phyloP scores from a whole-genome alignment of 148 eudicot species.

The Dianthus caryophyllus region DNA sequence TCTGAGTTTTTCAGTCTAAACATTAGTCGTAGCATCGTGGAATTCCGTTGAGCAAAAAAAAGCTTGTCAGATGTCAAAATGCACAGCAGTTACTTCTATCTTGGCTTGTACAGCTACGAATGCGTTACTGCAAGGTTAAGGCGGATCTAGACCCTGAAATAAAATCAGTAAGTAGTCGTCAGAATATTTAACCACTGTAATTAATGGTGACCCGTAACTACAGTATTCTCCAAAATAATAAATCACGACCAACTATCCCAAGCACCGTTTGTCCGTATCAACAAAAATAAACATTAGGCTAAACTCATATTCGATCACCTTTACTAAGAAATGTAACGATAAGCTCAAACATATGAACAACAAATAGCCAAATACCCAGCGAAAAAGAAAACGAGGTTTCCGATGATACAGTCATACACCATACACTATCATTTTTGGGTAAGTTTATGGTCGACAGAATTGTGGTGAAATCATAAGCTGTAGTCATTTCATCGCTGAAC shows the following conservation, averaged over 20 bases:
- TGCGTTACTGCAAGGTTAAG: conserved; percentile 19
- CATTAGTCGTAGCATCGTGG: conserved; percentile 1
- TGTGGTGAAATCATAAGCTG: not conserved
- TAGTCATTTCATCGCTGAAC: not conserved
- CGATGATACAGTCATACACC: not conserved
- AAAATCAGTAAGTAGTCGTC: not conserved
- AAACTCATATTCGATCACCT: too few relatives aligned
- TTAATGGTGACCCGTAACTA: not conserved
- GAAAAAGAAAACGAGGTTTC: not conserved
- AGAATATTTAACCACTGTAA: not conserved
- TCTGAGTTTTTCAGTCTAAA: conserved; percentile 2
- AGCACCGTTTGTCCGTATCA: too few relatives aligned
- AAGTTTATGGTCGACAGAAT: not conserved
- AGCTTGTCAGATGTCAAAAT: conserved; percentile 4
- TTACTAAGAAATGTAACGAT: not conserved
- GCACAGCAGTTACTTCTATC: not conserved
- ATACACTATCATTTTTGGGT: not conserved
- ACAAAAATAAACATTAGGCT: too few relatives aligned
- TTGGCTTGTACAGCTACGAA: not conserved
- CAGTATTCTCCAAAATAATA: too few relatives aligned
- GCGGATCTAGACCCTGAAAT: conserved; percentile 28
- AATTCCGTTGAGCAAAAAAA: conserved; percentile 14
- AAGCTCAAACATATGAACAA: not conserved
- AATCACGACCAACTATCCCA: too few relatives aligned
- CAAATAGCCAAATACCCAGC: not conserved